Base-by-base conservation (phyloP, 176 grass and related monocot genomes). In the Guadua angustifolia region DNA sequence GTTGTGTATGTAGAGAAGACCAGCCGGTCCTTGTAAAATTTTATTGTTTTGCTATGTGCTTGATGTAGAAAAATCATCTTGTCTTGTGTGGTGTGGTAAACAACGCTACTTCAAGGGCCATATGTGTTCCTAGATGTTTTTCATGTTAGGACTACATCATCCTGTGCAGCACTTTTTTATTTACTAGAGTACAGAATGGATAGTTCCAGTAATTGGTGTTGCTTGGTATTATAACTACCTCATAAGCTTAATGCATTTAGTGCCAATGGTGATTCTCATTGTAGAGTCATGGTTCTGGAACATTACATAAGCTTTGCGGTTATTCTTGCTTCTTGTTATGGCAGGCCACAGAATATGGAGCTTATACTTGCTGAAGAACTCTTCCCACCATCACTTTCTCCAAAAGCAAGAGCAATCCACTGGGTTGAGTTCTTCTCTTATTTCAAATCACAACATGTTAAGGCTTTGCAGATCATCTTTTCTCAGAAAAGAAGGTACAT, bases 111-210 rank as follows among this genome's bases (percentile, higher is more conserved):
- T 80, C 29, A 80, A 53, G 4, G 45, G 45, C 19, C 11, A n/a
- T 80, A 21, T 52, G 45, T 68, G 33, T 80, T 10, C 62, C 35
- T 79, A 51, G 43, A 80, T 51, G 21, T 66, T 80, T 50, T 77
- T 38, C 5, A 35, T 24, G 46, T 47, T 62, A 25, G 52, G 45
- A 39, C 22, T 50, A 44, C 8, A 40, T 56, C 19, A 56, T 61
- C 55, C 44, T 29, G 43, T 47, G 78, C 57, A 73, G 14, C 47
- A 40, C 40, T 64, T 7, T 25, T 80, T 52, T 11, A 38, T 68
- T 77, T 16, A 33, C 13, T 6, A 59, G 63, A 40, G 32, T 80
- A 68, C 74, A 33, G 5, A 36, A 35, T 15, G 5, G 1, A 50
- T 79, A 36, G 77, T n/a, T 47, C 26, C 33, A 47, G 15, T 65